Evolutionary conservation across 306 rosid species (phyloP).

Genomic region (Acacia acuminata): DNA sequence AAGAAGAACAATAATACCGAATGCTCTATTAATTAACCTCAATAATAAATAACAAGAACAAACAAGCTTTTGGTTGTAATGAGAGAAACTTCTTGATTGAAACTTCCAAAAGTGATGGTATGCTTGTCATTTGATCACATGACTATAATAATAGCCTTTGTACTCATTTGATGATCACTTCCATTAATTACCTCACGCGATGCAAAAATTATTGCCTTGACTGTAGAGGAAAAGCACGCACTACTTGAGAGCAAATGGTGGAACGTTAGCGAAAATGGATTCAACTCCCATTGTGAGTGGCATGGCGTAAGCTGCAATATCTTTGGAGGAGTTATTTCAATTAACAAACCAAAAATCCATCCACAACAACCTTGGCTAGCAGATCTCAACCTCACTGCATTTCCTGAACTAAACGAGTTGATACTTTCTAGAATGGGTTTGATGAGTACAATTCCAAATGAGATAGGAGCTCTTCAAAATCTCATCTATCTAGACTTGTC

Average conservation of each 20-base stretch:
- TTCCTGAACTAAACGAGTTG: background rate
- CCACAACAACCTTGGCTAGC: background rate
- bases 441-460: background rate
- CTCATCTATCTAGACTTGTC: background rate
- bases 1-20: too few species aligned
- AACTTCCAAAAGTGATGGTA: too few species aligned
- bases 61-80: too few species aligned
- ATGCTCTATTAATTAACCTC: too few species aligned
- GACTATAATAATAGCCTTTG: too few species aligned
- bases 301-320: background rate
- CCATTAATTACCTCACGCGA: too few species aligned
- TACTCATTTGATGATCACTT: background rate
- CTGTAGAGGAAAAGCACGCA: background rate
- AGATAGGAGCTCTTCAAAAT: too few species aligned
- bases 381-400: background rate
- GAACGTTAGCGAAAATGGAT: background rate
- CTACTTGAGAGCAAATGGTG: background rate
- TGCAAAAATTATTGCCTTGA: background rate
- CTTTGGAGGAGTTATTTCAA: background rate
- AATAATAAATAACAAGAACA: too few species aligned
- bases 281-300: background rate
- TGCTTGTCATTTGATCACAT: too few species aligned
- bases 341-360: background rate
- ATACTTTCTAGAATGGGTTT: fast-evolving
- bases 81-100: too few species aligned